Percentiles rank a stretch among this genome's conserved stretches.
Conservation (phyloP, 805 yeast species). For the Hanseniaspora mollemarum region DNA sequence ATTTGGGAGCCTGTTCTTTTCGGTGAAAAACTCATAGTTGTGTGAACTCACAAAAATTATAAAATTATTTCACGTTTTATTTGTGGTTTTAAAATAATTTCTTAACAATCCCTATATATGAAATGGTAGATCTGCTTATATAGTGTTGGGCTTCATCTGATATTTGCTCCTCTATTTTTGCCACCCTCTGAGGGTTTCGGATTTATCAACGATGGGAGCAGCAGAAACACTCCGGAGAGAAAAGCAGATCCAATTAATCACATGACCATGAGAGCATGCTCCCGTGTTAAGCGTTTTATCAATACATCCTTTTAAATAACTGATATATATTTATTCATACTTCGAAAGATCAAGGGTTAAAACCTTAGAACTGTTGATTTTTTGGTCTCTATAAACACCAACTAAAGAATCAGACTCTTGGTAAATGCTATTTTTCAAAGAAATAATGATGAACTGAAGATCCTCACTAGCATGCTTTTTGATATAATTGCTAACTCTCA, state of each 20-base stretch:
- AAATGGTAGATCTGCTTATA: background rate
- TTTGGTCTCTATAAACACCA: conserved; percentile 80
- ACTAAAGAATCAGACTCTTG: conserved; percentile 84
- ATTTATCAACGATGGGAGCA: too few relatives aligned
- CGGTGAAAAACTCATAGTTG: conserved; percentile 8
- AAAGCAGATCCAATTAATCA: too few relatives aligned
- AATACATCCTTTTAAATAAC: too few relatives aligned
- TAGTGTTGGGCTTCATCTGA: background rate
- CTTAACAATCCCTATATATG: too few relatives aligned
- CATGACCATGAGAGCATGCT: too few relatives aligned
- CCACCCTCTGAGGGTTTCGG: background rate
- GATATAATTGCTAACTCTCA: conserved; percentile 76
- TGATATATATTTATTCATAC: background rate
- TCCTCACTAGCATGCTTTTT: conserved; percentile 59
- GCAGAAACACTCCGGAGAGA: too few relatives aligned
- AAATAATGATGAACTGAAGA: conserved; percentile 85
- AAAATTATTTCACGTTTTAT: background rate
- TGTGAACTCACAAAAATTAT: background rate
- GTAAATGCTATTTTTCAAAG: conserved; percentile 75
- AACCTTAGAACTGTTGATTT: conserved; percentile 58
- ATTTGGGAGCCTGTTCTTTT: background rate
- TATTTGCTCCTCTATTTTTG: background rate
- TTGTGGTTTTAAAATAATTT: too few relatives aligned
- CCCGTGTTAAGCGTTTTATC: background rate
- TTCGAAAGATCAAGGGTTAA: conserved; percentile 53